Conservation (phyloP, 306 rosid genomes). For the Castanospermum australe region DNA sequence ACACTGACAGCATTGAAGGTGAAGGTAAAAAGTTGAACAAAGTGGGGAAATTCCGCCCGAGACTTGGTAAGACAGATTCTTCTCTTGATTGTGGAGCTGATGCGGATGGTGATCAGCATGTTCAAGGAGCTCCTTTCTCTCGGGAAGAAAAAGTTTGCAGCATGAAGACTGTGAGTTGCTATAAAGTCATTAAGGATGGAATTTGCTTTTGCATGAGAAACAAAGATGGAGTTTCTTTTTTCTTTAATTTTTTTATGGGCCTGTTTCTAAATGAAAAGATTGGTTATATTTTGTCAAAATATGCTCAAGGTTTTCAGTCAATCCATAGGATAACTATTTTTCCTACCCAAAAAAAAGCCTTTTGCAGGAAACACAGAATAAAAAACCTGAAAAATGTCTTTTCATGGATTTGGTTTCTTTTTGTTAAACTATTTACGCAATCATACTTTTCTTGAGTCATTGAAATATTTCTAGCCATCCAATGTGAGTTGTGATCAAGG, state of each 20-base stretch:
- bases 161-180: constrained; percentile 82
- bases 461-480: not conserved
- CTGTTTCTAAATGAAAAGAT: not conserved
- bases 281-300: not conserved
- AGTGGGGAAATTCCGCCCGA: constrained; percentile 66
- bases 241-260: not conserved
- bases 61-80: constrained; percentile 67
- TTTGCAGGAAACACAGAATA: not conserved
- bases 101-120: constrained; percentile 77
- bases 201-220: not conserved
- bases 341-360: not conserved
- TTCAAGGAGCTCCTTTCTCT: constrained; percentile 72
- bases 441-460: not conserved
- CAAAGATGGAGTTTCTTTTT: not conserved
- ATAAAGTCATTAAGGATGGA: not conserved
- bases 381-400: not conserved
- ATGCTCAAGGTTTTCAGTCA: not conserved
- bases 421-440: constrained; percentile 15
- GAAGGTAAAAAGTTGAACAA: constrained; percentile 71
- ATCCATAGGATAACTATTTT: constrained; percentile 15
- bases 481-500: not conserved
- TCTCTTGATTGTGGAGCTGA: constrained; percentile 75
- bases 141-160: constrained; percentile 99
- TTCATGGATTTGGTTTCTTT: not conserved
- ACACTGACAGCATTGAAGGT: constrained; percentile 50